Evolutionary conservation across 257 asterid genomes (phyloP).

Genomic region (Prunella vulgaris): DNA sequence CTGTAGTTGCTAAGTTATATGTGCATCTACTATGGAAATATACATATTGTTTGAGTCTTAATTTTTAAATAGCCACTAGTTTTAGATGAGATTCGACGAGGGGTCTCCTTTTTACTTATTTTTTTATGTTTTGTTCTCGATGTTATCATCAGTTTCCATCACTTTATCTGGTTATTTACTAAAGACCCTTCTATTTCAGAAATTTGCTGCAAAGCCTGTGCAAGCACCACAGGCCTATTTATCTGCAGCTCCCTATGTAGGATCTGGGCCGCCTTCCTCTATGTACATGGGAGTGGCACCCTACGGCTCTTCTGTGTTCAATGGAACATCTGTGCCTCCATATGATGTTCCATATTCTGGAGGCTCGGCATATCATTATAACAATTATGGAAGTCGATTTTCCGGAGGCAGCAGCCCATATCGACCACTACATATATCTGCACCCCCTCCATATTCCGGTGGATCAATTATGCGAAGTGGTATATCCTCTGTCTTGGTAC

Average conservation of each 20-base stretch:
- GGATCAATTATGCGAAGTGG: constrained; percentile 70
- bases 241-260: constrained; percentile 57
- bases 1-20: background rate
- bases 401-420: constrained; percentile 84
- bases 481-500: constrained; percentile 17
- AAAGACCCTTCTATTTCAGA: constrained; percentile 33
- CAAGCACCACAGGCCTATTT: constrained; percentile 63
- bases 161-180: constrained; percentile 5
- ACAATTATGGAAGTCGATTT: constrained; percentile 59
- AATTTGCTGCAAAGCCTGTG: constrained; percentile 58
- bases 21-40: background rate
- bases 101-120: background rate
- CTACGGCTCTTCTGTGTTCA: constrained; percentile 70
- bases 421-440: constrained; percentile 63
- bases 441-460: constrained; percentile 69
- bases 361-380: constrained; percentile 74
- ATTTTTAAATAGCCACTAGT: background rate
- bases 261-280: constrained; percentile 72
- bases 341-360: constrained; percentile 85
- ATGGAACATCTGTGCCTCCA: constrained; percentile 66
- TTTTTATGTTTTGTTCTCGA: background rate
- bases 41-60: background rate
- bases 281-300: constrained; percentile 80
- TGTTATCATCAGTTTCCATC: constrained; percentile 10
- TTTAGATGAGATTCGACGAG: background rate